Conservation (phyloP, 2,329 filamentous ascomycete species). For the Balansia obtecta region DNA sequence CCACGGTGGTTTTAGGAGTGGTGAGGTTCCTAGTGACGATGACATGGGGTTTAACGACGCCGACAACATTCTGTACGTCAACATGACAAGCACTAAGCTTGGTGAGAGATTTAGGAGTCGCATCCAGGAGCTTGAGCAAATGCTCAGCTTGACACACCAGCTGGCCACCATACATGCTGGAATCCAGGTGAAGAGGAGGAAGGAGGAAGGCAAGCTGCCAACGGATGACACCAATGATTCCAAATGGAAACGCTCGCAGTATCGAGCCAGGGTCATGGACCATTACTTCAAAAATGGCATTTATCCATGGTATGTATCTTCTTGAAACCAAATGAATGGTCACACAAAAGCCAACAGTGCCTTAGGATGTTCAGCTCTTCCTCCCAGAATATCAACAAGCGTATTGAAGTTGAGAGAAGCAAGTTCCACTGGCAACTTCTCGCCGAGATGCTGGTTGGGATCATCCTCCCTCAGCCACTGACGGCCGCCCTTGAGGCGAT, state of each 20-base stretch:
- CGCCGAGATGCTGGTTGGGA: neutral
- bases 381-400: neutral
- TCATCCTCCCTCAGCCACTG: neutral
- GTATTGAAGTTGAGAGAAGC: neutral
- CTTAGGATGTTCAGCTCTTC: neutral
- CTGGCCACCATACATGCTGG: neutral
- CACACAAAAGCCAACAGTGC: neutral
- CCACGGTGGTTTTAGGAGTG: neutral
- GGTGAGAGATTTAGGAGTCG: neutral
- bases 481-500: neutral
- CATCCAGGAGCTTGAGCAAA: neutral
- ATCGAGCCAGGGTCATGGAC: neutral
- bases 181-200: neutral
- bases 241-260: neutral
- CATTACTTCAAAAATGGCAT: neutral
- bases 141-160: neutral
- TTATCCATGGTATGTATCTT: neutral
- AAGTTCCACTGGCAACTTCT: neutral
- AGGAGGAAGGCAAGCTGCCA: neutral
- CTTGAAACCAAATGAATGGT: neutral
- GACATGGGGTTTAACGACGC: neutral
- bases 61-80: neutral
- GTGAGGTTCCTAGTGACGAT: neutral
- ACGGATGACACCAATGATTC: neutral
- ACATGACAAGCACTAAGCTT: neutral